Evolutionary conservation across 257 asterid genomes (phyloP).

Genomic region (Mitragyna speciosa): DNA sequence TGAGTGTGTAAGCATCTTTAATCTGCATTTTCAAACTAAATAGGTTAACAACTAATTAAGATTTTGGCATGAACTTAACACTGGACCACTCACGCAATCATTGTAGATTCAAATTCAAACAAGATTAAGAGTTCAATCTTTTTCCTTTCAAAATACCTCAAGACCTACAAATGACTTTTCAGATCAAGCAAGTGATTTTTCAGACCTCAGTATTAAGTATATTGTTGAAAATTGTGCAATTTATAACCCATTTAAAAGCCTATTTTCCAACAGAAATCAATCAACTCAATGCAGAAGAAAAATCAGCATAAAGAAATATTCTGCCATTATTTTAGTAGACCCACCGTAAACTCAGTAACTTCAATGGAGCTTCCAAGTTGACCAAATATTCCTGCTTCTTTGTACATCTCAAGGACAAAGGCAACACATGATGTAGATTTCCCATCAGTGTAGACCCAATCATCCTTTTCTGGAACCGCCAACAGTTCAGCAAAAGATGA

Average conservation of each 20-base stretch:
- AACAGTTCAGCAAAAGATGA: conserved; percentile 77
- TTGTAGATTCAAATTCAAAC: neutral
- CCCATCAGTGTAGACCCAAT: conserved; percentile 88
- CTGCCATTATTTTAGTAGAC: conserved; percentile 25
- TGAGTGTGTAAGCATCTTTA: conserved; percentile 81
- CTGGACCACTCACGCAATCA: neutral
- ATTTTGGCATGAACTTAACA: neutral
- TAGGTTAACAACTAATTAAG: neutral
- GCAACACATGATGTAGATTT: conserved; percentile 92
- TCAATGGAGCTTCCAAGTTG: conserved; percentile 62
- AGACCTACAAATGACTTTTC: neutral
- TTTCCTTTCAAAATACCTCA: neutral
- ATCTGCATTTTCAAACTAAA: conserved; percentile 52
- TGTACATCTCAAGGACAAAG: conserved; percentile 79
- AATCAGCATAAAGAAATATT: neutral
- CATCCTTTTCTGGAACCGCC: conserved; percentile 83
- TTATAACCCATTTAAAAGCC: neutral
- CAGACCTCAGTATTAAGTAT: neutral
- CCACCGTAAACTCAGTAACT: conserved; percentile 94
- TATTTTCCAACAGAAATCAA: neutral
- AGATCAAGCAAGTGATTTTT: neutral
- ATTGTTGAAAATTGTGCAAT: neutral
- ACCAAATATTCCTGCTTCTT: conserved; percentile 89
- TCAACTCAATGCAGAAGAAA: neutral
- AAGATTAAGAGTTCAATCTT: neutral